Base-by-base conservation (phyloP, 2,329 filamentous ascomycete species). In the Lachnellula hyalina region DNA sequence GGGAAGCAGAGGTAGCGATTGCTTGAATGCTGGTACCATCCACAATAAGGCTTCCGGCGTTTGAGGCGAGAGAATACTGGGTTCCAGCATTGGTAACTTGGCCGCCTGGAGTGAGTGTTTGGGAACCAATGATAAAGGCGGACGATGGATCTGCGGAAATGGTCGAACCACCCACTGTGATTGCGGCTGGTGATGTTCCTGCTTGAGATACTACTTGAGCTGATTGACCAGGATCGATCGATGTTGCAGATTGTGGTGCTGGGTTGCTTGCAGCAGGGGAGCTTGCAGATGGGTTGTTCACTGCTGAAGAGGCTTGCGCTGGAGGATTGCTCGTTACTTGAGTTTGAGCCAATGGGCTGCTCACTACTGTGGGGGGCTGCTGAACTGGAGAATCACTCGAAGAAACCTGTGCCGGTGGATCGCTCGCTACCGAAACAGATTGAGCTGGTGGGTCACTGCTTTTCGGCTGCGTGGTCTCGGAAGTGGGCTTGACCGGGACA, bases 131-230 rank as follows among this genome's bases (percentile, higher is more conserved):
- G 23, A 51, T 15, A 2, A 51, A 42, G 4, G 38, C 35, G 40
- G 49, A 51, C 2, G 36, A 40, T 7, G 49, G 41, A 19, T 25
- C 25, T 32, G 21, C 19, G 8, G 36, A 11, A 6, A 51, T 42
- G 15, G 49, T 51, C 8, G 49, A 42, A 28, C 25, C 21, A 19
- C 36, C 38, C 12, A 51, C 28, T 25, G 42, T 51, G 4, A 34
- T 45, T 35, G 38, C 14, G 11, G 25, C 7, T 12, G 65, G 50
- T 64, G 62, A 25, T 8, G 42, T n/a, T 9, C 8, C 7, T 25
- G 17, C 19, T 25, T 45, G 42, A 15, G 42, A 23, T 8, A 8
- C 23, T 45, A 19, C 17, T n/a, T 8, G 19, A 9, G 17, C 17
- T 25, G 42, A 4, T 21, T 46, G 42, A 2, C 9, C 19, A 3